Percentiles rank a stretch among this genome's conserved stretches.
Evolutionary conservation across 2,329 filamentous ascomycete species (phyloP).

Genomic region (Phialophora verrucosa): DNA sequence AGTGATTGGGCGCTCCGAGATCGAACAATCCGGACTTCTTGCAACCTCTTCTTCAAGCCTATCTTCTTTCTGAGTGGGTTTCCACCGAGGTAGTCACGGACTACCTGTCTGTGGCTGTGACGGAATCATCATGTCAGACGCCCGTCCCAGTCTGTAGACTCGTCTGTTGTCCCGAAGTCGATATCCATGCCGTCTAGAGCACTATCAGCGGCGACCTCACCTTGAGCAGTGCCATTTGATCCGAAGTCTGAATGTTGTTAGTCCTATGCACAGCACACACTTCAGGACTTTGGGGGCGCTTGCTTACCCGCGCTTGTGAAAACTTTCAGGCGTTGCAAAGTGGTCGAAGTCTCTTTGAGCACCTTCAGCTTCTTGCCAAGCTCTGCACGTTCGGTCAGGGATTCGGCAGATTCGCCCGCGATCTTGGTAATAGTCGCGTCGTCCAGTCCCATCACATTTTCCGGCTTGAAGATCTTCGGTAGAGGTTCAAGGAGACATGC

Average conservation of each 20-base stretch:
- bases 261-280: too few species aligned
- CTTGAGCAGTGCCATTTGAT: neutral
- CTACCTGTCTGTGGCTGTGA: neutral
- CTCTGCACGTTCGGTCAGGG: constrained; percentile 28
- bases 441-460: constrained; percentile 46
- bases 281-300: too few species aligned
- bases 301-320: constrained; percentile 5
- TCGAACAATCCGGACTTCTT: neutral
- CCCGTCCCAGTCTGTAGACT: neutral
- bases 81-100: neutral
- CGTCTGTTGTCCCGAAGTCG: neutral
- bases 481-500: constrained; percentile 55
- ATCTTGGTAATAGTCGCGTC: constrained; percentile 45
- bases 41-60: neutral
- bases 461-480: constrained; percentile 50
- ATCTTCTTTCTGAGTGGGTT: neutral
- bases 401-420: constrained; percentile 44
- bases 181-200: neutral
- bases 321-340: constrained; percentile 18
- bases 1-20: neutral
- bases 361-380: constrained; percentile 41
- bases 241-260: neutral
- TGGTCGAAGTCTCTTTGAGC: constrained; percentile 43
- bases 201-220: neutral
- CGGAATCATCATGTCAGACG: neutral